A percentile compares a stretch with the other conserved stretches of the same genome.
Conservation (phyloP, 2,329 filamentous ascomycete species). For the Fusarium beomiforme region DNA sequence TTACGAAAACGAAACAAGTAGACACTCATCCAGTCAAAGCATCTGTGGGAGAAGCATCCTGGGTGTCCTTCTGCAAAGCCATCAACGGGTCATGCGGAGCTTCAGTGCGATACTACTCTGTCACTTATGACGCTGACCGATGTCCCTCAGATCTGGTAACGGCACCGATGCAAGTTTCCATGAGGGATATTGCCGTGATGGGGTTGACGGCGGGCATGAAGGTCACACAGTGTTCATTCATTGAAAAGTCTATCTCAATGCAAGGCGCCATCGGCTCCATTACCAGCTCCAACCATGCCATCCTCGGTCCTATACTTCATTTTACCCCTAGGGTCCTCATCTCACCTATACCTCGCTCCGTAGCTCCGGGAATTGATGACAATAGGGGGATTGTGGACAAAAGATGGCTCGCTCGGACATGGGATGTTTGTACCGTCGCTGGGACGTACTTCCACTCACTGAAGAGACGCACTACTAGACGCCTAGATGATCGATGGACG, state of each 20-base stretch:
- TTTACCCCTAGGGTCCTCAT: background rate
- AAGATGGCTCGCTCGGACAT: background rate
- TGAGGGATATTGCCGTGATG: background rate
- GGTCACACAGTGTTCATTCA: background rate
- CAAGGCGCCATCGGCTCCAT: background rate
- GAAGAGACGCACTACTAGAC: background rate
- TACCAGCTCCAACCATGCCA: background rate
- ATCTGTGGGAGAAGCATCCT: background rate
- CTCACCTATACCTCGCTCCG: background rate
- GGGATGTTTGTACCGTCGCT: background rate
- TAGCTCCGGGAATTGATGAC: rapidly evolving
- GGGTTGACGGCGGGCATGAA: background rate
- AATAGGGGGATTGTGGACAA: background rate
- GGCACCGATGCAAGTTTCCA: background rate
- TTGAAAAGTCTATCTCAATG: background rate
- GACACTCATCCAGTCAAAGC: rapidly evolving
- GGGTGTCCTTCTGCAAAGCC: background rate
- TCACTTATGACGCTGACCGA: background rate
- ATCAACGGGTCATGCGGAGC: background rate
- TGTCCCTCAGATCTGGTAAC: background rate
- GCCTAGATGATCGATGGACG: background rate
- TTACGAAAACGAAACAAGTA: no score
- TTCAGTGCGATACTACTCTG: background rate
- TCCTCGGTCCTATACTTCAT: background rate
- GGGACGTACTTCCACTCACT: background rate